phyloP scores from a whole-genome alignment of 2,329 filamentous ascomycete species.

The Balansia obtecta region DNA sequence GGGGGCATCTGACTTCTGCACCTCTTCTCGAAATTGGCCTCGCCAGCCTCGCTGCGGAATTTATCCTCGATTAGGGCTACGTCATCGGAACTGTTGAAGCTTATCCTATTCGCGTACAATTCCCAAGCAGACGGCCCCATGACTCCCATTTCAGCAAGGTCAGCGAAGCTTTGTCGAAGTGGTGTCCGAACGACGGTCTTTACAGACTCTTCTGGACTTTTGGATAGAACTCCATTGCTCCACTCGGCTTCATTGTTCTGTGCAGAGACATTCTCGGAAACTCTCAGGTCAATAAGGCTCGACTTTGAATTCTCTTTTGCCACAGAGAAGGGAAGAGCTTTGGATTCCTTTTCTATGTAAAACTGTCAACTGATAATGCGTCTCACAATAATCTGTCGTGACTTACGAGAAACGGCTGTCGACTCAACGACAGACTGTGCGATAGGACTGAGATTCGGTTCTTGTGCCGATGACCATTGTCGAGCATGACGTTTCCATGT shows the following conservation, averaged over 20 bases:
- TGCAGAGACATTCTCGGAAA: not conserved
- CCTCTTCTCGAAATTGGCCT: not conserved
- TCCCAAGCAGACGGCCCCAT: slow-evolving; percentile 14
- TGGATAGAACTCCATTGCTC: not conserved
- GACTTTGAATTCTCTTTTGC: not conserved
- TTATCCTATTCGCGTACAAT: slow-evolving; percentile 20
- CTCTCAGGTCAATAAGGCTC: slow-evolving; percentile 1
- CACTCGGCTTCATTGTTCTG: not conserved
- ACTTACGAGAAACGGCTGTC: slow-evolving; percentile 14
- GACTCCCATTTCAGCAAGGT: slow-evolving; percentile 11
- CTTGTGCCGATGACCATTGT: slow-evolving; percentile 39
- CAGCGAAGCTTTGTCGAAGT: slow-evolving; percentile 13
- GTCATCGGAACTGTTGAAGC: slow-evolving; percentile 12
- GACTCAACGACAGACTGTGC: slow-evolving; percentile 26
- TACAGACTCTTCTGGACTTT: slow-evolving; percentile 17
- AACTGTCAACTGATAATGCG: not conserved
- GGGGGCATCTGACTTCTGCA: not conserved
- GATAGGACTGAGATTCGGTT: slow-evolving; percentile 37
- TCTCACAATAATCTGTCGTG: not conserved
- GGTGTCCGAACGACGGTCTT: slow-evolving; percentile 27
- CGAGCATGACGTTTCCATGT: slow-evolving; percentile 32
- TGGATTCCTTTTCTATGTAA: slow-evolving; percentile 2
- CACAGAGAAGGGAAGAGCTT: not conserved
- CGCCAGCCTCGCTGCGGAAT: not conserved
- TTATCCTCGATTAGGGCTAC: not conserved